Percentiles rank a stretch among this genome's conserved stretches.
Conservation (phyloP, 805 yeast species). For the Candida ovalis region DNA sequence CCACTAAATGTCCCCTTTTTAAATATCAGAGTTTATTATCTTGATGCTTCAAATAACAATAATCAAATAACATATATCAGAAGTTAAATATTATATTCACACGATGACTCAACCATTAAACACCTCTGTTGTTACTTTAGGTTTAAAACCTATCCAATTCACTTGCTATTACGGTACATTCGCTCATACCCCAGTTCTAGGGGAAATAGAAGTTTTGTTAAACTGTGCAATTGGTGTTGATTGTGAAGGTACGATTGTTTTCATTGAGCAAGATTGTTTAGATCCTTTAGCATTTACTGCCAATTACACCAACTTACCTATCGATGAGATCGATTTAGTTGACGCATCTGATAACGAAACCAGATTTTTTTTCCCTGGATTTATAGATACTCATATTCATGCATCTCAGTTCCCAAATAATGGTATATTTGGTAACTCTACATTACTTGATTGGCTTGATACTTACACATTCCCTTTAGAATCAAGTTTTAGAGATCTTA, state of each 20-base stretch:
- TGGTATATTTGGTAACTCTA: conserved; percentile 81
- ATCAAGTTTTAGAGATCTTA: conserved; percentile 52
- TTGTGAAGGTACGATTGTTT: conserved; percentile 48
- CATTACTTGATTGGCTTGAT: conserved; percentile 84
- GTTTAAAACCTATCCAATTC: conserved; percentile 15
- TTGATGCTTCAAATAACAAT: not conserved
- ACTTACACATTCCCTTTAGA: conserved; percentile 90
- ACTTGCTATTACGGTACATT: conserved; percentile 66
- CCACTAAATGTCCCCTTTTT: not conserved
- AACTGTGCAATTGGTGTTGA: conserved; percentile 64
- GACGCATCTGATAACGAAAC: conserved; percentile 35
- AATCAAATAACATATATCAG: not conserved
- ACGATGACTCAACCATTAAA: not conserved
- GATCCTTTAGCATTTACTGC: conserved; percentile 13
- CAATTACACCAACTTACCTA: conserved; percentile 8
- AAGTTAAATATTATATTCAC: not conserved
- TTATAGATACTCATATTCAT: conserved; percentile 78
- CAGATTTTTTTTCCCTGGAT: conserved; percentile 76
- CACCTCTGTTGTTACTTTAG: conserved; percentile 8
- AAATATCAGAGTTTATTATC: not conserved
- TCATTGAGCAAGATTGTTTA: conserved; percentile 16
- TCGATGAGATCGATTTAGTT: conserved; percentile 30
- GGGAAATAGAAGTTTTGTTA: conserved; percentile 50
- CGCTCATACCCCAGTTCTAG: conserved; percentile 65
- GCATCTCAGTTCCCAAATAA: conserved; percentile 81